Base-by-base conservation (phyloP, 1,284 basidiomycete species). In the Pseudozyma thailandica region DNA sequence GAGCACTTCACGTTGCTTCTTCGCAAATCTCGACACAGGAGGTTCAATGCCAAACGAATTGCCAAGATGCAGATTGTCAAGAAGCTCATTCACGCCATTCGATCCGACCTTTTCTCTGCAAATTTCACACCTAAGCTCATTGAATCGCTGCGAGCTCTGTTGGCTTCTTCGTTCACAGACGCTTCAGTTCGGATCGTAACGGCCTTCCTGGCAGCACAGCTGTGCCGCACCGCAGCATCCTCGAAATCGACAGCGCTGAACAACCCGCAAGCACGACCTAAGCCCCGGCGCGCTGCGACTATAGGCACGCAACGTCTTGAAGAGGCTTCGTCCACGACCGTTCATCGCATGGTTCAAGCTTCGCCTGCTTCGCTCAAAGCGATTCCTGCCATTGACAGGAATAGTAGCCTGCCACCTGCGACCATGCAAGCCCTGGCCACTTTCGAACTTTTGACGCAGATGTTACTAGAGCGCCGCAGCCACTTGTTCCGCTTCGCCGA, bases 131-230 rank as follows among this genome's bases (percentile, higher is more conserved):
- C 55, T 1, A 13, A 45, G 16, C 47, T 71, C 4, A 28, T 49
- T 23, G 53, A 58, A 13, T 63, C 75, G 1, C 43, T 78, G 15
- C 63, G 56, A 6, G 63, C 55, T 0, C 23, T 64, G 3, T 57
- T 79, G 13, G 21, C 88, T 72, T 86, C 88, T 0, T 85, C 87
- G 21, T 92, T 91, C 76, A 86, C 87, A 2, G 90, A 91, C 21
- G 88, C 89, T 43, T 87, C 88, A 0, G 91, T 95, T 75, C 94
- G 93, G 77, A 91, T 92, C 0, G 84, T 94, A 1, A 89, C 93
- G 4, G 90, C 92, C 0, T 96, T 92, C 78, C 84, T 95, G 10
- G 91, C 92, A 15, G 90, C 91, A 0, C 90, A 91, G 74, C 83
- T 94, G n/a, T 89, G 90, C 72, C 88, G 45, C 12, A 54, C 46